phyloP scores from a whole-genome alignment of 169 alveolate species.

The Eimeria maxima region DNA sequence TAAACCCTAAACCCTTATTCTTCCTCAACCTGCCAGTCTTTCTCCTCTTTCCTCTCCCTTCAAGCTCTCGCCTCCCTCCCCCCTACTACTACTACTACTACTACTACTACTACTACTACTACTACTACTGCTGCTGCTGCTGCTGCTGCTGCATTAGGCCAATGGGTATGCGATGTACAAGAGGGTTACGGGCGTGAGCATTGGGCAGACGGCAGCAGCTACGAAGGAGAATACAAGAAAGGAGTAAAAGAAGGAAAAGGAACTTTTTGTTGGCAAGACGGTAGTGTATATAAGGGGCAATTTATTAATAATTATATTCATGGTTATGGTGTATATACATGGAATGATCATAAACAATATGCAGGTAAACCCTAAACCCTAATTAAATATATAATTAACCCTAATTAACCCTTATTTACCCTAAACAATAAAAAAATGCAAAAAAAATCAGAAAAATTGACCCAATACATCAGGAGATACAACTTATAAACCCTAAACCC shows the following conservation, averaged over 20 bases:
- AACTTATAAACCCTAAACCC: too few species aligned
- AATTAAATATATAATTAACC: too few species aligned
- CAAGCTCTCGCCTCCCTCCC: too few species aligned
- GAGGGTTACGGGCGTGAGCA: constrained; percentile 91
- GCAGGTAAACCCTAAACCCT: constrained; percentile 83
- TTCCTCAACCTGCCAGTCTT: constrained; percentile 31
- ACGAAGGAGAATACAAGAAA: constrained; percentile 90
- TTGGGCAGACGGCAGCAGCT: constrained; percentile 94
- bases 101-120: too few species aligned
- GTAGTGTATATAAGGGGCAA: constrained; percentile 91
- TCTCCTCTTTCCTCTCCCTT: not conserved
- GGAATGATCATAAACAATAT: constrained; percentile 88
- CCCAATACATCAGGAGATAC: too few species aligned
- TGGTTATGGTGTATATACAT: constrained; percentile 91
- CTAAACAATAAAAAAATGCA: too few species aligned
- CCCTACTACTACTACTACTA: not conserved
- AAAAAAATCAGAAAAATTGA: too few species aligned
- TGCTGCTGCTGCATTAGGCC: too few species aligned
- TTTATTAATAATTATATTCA: constrained; percentile 92
- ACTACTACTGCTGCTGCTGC: too few species aligned
- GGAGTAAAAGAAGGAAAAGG: constrained; percentile 53
- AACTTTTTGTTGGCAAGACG: constrained; percentile 85
- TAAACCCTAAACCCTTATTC: too few species aligned
- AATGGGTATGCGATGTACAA: constrained; percentile 84
- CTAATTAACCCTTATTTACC: too few species aligned